A percentile compares a stretch with the other conserved stretches of the same genome.
Conservation (phyloP, 2,329 filamentous ascomycete species). For the Sarocladium brachiariae region DNA sequence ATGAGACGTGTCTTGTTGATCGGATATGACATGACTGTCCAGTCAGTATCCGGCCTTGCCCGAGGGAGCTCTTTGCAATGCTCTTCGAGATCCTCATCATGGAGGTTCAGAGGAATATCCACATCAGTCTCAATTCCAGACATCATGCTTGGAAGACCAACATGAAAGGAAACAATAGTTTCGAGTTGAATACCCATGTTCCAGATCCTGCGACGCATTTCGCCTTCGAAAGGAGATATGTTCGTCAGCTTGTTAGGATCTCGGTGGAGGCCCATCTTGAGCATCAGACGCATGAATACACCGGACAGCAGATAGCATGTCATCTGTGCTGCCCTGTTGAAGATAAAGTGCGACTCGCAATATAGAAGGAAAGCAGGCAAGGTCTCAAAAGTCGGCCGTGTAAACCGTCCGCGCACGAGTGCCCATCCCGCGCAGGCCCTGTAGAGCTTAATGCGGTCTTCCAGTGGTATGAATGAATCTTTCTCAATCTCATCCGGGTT, state of each 20-base stretch:
- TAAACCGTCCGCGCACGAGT: constrained; percentile 43
- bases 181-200: constrained; percentile 48
- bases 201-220: constrained; percentile 45
- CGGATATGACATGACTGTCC: constrained; percentile 39
- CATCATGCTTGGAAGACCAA: constrained; percentile 58
- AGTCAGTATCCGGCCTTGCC: constrained; percentile 10
- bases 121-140: constrained; percentile 11
- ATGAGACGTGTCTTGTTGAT: constrained; percentile 44
- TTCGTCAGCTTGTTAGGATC: constrained; percentile 45
- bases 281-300: constrained; percentile 44
- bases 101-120: constrained; percentile 12
- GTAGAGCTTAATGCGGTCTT: constrained; percentile 41
- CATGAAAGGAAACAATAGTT: constrained; percentile 54
- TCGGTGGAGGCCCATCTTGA: constrained; percentile 53
- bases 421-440: constrained; percentile 44
- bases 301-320: constrained; percentile 47
- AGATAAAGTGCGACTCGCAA: constrained; percentile 46
- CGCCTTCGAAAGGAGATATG: constrained; percentile 41
- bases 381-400: constrained; percentile 39
- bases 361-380: constrained; percentile 46
- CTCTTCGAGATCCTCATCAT: constrained; percentile 12
- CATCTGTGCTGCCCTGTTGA: constrained; percentile 43
- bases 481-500: constrained; percentile 36
- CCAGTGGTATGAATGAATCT: constrained; percentile 31
- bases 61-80: constrained; percentile 11